Evolutionary conservation across 345 rosid species (phyloP).

Genomic region (Moricandia moricandioides): DNA sequence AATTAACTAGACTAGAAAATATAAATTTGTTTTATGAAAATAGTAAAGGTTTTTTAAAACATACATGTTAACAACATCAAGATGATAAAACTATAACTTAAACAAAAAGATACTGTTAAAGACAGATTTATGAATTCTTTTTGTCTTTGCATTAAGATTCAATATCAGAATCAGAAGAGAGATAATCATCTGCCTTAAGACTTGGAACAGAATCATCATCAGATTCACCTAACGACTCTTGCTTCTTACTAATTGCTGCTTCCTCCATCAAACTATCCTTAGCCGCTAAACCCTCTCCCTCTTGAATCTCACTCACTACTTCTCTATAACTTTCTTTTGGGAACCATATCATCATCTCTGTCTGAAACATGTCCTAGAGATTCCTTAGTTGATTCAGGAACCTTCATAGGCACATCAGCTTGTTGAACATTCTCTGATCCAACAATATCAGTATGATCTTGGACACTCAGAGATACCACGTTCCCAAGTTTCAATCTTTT

Average conservation of each 20-base stretch:
- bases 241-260: slow-evolving; percentile 10
- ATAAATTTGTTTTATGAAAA: too few species aligned
- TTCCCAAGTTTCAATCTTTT: slow-evolving; percentile 30
- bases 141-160: slow-evolving; percentile 25
- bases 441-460: background rate
- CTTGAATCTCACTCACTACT: slow-evolving; percentile 12
- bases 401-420: slow-evolving; percentile 8
- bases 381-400: slow-evolving; percentile 30
- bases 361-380: slow-evolving; percentile 34
- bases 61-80: background rate
- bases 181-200: slow-evolving; percentile 17
- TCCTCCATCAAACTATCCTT: slow-evolving; percentile 30
- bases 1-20: too few species aligned
- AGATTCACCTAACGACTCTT: slow-evolving; percentile 21
- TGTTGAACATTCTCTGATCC: slow-evolving; percentile 29
- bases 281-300: slow-evolving; percentile 11
- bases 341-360: slow-evolving; percentile 20
- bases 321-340: background rate
- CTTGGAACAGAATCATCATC: slow-evolving; percentile 36
- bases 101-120: background rate
- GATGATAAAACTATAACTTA: slow-evolving; percentile 5
- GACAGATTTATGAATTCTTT: background rate
- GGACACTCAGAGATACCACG: background rate
- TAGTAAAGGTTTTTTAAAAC: background rate
- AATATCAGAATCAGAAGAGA: slow-evolving; percentile 34